Conservation (phyloP, 768 basidiomycete genomes). For the Leccinum arenicola region DNA sequence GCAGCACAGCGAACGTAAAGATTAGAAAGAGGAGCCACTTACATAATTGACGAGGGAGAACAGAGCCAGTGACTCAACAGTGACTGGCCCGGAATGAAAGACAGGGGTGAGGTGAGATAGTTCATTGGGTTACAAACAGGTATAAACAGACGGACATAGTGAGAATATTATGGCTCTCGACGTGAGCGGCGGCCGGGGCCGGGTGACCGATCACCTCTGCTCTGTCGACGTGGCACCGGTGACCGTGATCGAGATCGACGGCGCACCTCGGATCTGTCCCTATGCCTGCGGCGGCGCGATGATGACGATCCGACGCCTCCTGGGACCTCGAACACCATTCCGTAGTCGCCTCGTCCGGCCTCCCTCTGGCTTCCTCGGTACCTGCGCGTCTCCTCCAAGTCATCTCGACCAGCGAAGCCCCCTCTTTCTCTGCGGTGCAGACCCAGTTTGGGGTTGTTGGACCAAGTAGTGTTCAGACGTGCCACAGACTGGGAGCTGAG, state of each 20-base stretch:
- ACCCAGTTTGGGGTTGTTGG: constrained; percentile 66
- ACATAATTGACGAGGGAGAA: constrained; percentile 16
- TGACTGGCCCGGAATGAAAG: constrained; percentile 15
- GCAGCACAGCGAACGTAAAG: neutral
- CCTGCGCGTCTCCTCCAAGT: constrained; percentile 67
- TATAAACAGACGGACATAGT: constrained; percentile 16
- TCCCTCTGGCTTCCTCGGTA: constrained; percentile 47
- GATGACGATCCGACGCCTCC: constrained; percentile 23
- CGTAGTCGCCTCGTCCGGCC: constrained; percentile 45
- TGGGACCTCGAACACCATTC: constrained; percentile 86
- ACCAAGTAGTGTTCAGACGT: constrained; percentile 77
- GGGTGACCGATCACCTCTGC: constrained; percentile 26
- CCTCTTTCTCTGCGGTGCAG: constrained; percentile 35
- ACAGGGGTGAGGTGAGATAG: constrained; percentile 5
- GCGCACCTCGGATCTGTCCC: constrained; percentile 34
- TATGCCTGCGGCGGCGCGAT: constrained; percentile 44
- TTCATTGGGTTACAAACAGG: constrained; percentile 19
- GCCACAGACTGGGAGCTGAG: constrained; percentile 90
- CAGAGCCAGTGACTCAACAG: neutral
- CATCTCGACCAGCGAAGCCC: constrained; percentile 70
- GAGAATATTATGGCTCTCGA: constrained; percentile 5
- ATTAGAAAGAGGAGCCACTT: constrained; percentile 9
- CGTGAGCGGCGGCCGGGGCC: constrained; percentile 37
- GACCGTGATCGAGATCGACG: constrained; percentile 25
- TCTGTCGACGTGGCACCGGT: constrained; percentile 19